Evolutionary conservation across 2,329 filamentous ascomycete genomes (phyloP).

Genomic region (Fusarium transvaalense): DNA sequence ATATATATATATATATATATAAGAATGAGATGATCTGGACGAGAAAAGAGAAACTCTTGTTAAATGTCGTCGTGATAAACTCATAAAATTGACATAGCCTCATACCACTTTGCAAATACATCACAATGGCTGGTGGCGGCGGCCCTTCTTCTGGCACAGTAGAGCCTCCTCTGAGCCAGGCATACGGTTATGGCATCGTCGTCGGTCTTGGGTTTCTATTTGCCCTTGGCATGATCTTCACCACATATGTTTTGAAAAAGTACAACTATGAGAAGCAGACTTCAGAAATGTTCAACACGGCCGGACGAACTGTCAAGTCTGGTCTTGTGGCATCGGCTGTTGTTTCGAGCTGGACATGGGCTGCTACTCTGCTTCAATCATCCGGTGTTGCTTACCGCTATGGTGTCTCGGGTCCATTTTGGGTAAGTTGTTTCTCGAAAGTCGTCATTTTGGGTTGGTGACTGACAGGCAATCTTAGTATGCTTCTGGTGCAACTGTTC

Average conservation of each 20-base stretch:
- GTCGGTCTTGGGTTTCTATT: constrained; percentile 80
- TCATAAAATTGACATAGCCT: neutral
- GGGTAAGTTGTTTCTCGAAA: constrained; percentile 46
- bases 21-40: neutral
- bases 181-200: constrained; percentile 82
- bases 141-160: constrained; percentile 36
- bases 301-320: constrained; percentile 88
- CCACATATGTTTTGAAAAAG: constrained; percentile 36
- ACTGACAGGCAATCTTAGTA: constrained; percentile 53
- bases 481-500: constrained; percentile 77
- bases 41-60: fast-evolving
- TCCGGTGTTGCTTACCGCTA: constrained; percentile 87
- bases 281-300: constrained; percentile 92
- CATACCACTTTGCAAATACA: constrained; percentile 1
- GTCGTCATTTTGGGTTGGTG: no score
- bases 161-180: constrained; percentile 62
- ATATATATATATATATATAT: no score
- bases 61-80: constrained; percentile 5
- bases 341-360: constrained; percentile 96
- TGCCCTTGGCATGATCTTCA: constrained; percentile 72
- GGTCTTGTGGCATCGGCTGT: constrained; percentile 89
- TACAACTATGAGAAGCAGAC: constrained; percentile 80
- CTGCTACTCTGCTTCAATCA: constrained; percentile 83
- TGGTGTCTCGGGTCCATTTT: constrained; percentile 71
- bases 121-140: constrained; percentile 37